These are phyloP conservation scores for Aureobasidium pullulans DNA, from an alignment of 2,329 filamentous ascomycete species.

Conservation along the genomic window DNA sequence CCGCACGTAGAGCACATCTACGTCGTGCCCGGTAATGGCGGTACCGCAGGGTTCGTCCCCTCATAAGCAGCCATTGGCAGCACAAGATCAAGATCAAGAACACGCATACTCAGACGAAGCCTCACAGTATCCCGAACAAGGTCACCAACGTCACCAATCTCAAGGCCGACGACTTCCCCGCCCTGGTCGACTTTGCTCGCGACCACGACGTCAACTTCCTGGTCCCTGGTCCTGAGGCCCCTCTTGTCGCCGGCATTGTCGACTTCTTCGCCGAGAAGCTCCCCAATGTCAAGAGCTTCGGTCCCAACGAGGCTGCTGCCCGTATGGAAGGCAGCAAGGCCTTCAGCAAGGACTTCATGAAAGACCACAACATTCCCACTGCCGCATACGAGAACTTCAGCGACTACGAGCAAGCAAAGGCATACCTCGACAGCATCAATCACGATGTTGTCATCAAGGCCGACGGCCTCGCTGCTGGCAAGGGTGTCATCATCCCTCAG, in stretches of 20 bases:
- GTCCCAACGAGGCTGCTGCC: constrained; percentile 75
- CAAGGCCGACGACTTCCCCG: constrained; percentile 67
- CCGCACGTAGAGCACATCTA: constrained; percentile 67
- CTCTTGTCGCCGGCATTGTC: constrained; percentile 86
- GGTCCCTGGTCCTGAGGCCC: constrained; percentile 84
- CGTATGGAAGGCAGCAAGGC: constrained; percentile 94
- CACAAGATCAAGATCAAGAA: not conserved
- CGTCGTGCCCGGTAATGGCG: constrained; percentile 73
- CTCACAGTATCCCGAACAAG: constrained; percentile 24
- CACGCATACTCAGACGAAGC: constrained; percentile 14
- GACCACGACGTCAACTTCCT: constrained; percentile 71
- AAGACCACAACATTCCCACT: constrained; percentile 79
- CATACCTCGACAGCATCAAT: constrained; percentile 64
- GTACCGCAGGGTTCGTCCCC: constrained; percentile 52
- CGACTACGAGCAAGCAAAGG: constrained; percentile 28
- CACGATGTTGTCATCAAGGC: constrained; percentile 91
- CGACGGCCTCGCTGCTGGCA: constrained; percentile 82
- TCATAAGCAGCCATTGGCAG: not conserved
- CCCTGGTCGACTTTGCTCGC: constrained; percentile 67
- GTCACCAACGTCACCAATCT: constrained; percentile 58
- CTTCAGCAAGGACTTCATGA: constrained; percentile 98
- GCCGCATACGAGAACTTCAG: constrained; percentile 82
- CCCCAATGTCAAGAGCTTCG: constrained; percentile 66
- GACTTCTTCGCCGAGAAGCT: constrained; percentile 60
- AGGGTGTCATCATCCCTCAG: constrained; percentile 85